These are phyloP conservation scores for Trypanosoma congolense DNA, from an alignment of 208 protist species.

Conservation along the genomic window DNA sequence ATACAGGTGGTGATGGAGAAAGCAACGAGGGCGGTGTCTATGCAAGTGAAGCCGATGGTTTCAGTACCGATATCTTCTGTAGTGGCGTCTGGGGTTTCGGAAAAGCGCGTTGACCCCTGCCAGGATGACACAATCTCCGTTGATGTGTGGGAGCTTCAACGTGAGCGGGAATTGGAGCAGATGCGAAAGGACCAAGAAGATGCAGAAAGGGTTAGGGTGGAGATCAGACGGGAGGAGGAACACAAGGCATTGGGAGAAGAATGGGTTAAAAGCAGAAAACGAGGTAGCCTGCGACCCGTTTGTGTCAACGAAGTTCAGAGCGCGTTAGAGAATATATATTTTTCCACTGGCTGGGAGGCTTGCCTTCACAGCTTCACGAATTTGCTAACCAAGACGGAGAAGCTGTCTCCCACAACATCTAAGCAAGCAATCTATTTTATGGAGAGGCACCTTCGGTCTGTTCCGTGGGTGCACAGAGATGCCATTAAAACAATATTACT, in stretches of 20 bases:
- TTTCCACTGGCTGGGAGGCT: constrained; percentile 19
- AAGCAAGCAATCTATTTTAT: constrained; percentile 19
- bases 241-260: constrained; percentile 57
- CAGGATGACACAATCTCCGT: constrained; percentile 42
- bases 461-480: constrained; percentile 16
- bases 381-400: background rate
- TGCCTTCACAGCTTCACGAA: constrained; percentile 20
- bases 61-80: constrained; percentile 16
- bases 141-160: constrained; percentile 80
- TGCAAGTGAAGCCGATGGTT: constrained; percentile 21
- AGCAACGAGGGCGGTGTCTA: background rate
- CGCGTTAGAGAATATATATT: constrained; percentile 19
- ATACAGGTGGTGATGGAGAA: constrained; percentile 9
- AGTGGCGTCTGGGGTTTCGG: background rate
- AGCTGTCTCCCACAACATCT: background rate
- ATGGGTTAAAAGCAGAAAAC: constrained; percentile 42
- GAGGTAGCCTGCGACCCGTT: background rate
- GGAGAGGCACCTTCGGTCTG: constrained; percentile 16
- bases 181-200: constrained; percentile 57
- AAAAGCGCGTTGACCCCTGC: background rate
- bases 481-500: constrained; percentile 6
- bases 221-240: constrained; percentile 41
- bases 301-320: background rate
- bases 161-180: constrained; percentile 69
- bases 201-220: constrained; percentile 42